A percentile compares a stretch with the other conserved stretches of the same genome.
phyloP scores from a whole-genome alignment of 768 basidiomycete species.

The Mycena leptocephala region DNA sequence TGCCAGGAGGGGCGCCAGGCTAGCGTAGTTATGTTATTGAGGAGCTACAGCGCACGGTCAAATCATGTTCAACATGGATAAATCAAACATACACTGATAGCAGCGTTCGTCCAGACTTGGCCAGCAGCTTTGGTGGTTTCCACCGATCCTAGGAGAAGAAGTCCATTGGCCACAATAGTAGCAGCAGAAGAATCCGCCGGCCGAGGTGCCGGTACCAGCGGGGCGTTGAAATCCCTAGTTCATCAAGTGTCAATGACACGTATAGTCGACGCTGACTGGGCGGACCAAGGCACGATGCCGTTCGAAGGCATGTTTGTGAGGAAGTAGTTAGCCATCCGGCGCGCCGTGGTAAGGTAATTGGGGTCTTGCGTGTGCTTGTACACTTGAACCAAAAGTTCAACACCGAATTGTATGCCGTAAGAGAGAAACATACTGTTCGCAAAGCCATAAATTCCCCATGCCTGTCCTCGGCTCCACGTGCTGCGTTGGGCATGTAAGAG shows the following conservation, averaged over 20 bases:
- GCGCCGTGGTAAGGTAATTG: conserved; percentile 74
- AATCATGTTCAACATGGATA: not conserved
- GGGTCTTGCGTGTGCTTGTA: conserved; percentile 66
- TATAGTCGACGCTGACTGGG: conserved; percentile 1
- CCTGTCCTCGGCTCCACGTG: conserved; percentile 84
- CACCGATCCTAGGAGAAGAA: conserved; percentile 70
- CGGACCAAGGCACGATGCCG: conserved; percentile 79
- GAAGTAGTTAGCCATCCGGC: conserved; percentile 74
- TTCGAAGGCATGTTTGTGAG: conserved; percentile 70
- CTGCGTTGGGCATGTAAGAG: conserved; percentile 47
- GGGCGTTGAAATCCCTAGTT: conserved; percentile 82
- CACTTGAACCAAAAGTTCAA: conserved; percentile 58
- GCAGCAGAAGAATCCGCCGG: conserved; percentile 83
- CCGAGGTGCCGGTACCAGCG: conserved; percentile 64
- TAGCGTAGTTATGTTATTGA: conserved; percentile 63
- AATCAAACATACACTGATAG: conserved; percentile 37
- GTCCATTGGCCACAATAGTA: conserved; percentile 72
- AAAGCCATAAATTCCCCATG: conserved; percentile 76
- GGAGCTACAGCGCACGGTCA: conserved; percentile 50
- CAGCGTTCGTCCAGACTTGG: conserved; percentile 63
- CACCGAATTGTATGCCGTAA: not conserved
- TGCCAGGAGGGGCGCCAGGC: conserved; percentile 77
- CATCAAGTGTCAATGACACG: not conserved
- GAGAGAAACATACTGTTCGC: conserved; percentile 69
- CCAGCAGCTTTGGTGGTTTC: conserved; percentile 52